Evolutionary conservation across 345 rosid species (phyloP), one percentile per base, ranked within the genome.

Genomic region (Arabis hirsuta): DNA sequence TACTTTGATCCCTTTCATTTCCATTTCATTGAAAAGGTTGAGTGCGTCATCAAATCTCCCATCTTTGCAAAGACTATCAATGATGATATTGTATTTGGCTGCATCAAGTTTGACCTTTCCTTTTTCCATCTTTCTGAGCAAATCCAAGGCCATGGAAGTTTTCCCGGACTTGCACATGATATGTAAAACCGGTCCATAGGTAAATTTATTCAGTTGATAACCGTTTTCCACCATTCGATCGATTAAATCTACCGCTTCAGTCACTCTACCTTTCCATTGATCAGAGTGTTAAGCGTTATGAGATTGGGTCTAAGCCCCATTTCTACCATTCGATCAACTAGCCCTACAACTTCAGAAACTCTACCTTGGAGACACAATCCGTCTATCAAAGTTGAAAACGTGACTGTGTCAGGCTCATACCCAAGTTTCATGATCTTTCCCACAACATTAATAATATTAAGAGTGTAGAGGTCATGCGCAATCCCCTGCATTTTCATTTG

Each of bases 11-110:
- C 59, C 61, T 47, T 63, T 47, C 19, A 4, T 29, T 20, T 7
- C 34, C 76, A 76, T 70, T 9, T 70, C 53, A 27, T 13, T 19
- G 11, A 77, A 29, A 55, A 55, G 41, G 20, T 55, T 55, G 59
- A 55, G 22, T 29, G 59, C 59, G 31, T 29, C 20, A 12, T 55
- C 3, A 1, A 55, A 5, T 11, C 5, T 13, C 16, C 55, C 55
- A 1, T 51, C 32, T 51, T 24, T 51, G 32, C 55, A 51, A 24
- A 51, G 55, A 24, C 32, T 2, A 51, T 71, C 61, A 2, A 76
- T 69, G 9, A 76, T 9, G 0, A 55, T 63, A 45, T 3, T 80
- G 26, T 47, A 76, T 3, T 27, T 13, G 12, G 48, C 50, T 19
- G n/a, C 62, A 61, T 53, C 16, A 5, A 48, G 56, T 9, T 60